phyloP scores from a whole-genome alignment of 192 early-diverging fungal genomes.

The Rhizophagus clarus region DNA sequence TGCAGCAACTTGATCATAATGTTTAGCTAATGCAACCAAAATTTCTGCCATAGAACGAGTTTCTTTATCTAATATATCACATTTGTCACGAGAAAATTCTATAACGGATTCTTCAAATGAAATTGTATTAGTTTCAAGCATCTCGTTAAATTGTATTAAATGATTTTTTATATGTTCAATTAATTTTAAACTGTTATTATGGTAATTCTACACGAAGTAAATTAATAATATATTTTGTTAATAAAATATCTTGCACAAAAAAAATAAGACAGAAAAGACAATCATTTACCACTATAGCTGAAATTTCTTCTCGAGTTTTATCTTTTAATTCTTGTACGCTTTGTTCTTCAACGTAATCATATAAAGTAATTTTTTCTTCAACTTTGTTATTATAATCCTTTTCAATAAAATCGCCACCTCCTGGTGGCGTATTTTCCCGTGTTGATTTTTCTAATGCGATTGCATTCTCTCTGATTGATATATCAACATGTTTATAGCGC shows the following conservation, averaged over 20 bases:
- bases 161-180: conserved; percentile 6
- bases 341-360: conserved; percentile 31
- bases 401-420: background rate
- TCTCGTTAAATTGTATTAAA: conserved; percentile 3
- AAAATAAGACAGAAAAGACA: background rate
- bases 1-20: conserved; percentile 49
- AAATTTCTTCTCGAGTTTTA: conserved; percentile 31
- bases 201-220: conserved; percentile 3
- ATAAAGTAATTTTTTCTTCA: conserved; percentile 21
- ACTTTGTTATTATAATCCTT: background rate
- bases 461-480: conserved; percentile 24
- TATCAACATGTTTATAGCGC: conserved; percentile 21
- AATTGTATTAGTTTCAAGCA: conserved; percentile 25
- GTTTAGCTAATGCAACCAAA: conserved; percentile 43
- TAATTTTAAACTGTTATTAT: conserved; percentile 6
- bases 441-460: conserved; percentile 9
- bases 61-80: conserved; percentile 39
- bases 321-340: conserved; percentile 25
- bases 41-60: conserved; percentile 47
- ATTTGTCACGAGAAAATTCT: conserved; percentile 39
- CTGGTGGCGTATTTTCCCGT: background rate
- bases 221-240: background rate
- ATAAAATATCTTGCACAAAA: background rate
- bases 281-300: conserved; percentile 10
- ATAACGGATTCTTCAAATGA: conserved; percentile 38